Evolutionary conservation across 2,329 filamentous ascomycete genomes (phyloP).

Genomic region (Diaporthe aspalathi): DNA sequence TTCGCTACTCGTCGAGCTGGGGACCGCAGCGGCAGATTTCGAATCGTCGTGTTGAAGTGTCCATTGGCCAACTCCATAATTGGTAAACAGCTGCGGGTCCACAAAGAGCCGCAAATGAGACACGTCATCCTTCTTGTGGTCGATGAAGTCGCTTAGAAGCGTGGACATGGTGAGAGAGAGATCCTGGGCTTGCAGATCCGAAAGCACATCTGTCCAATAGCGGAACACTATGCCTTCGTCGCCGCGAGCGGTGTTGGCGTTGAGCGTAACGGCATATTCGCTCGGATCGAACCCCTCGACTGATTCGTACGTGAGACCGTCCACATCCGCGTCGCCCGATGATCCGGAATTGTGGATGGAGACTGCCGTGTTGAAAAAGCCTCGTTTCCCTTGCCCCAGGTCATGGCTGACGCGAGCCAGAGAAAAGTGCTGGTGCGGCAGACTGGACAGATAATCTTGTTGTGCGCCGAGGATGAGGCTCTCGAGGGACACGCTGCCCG

Average conservation of each 20-base stretch:
- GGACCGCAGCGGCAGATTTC: not conserved
- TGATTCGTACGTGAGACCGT: not conserved
- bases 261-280: constrained; percentile 12
- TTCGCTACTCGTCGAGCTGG: not conserved
- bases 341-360: not conserved
- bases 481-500: not conserved
- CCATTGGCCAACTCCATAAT: not conserved
- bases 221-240: not conserved
- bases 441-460: constrained; percentile 1
- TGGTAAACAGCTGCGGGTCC: not conserved
- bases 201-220: constrained; percentile 2
- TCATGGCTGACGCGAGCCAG: constrained; percentile 8
- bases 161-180: not conserved
- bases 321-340: not conserved
- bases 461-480: not conserved
- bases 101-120: not conserved
- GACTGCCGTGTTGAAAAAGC: not conserved
- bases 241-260: constrained; percentile 7
- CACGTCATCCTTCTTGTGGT: not conserved
- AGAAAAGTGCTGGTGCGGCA: constrained; percentile 6
- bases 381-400: not conserved
- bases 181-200: constrained; percentile 1
- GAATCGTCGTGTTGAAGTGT: no score
- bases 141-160: not conserved
- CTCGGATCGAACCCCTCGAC: constrained; percentile 14